Evolutionary conservation across 2,329 filamentous ascomycete species (phyloP), one percentile per base, ranked within the genome.

Genomic region (Phaeophleospora eucalypticola): DNA sequence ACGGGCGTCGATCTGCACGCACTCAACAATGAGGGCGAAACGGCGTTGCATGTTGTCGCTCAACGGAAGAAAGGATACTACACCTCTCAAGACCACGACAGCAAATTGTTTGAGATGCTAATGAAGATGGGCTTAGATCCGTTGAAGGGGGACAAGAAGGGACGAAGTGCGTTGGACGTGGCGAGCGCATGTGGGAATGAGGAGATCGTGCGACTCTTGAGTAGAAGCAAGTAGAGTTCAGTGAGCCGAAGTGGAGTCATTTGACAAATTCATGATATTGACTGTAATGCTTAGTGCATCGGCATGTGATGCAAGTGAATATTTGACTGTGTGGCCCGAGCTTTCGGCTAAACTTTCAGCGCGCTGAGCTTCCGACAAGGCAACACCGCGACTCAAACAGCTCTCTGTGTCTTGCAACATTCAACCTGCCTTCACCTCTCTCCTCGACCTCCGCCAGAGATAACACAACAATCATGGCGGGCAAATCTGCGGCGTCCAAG

Each of bases 381-480:
- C n/a, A n/a, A n/a, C n/a, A n/a, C n/a, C n/a, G n/a, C n/a, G n/a
- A n/a, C n/a, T n/a, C n/a, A n/a, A n/a, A n/a, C n/a, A n/a, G n/a
- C n/a, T n/a, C n/a, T n/a, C n/a, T n/a, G n/a, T n/a, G n/a, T n/a
- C n/a, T n/a, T n/a, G n/a, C n/a, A n/a, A n/a, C n/a, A n/a, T n/a
- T n/a, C n/a, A n/a, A n/a, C n/a, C n/a, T n/a, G n/a, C n/a, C n/a
- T n/a, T n/a, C n/a, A n/a, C n/a, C n/a, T n/a, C n/a, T n/a, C n/a
- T n/a, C n/a, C n/a, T n/a, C n/a, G n/a, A n/a, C n/a, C n/a, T n/a
- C n/a, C n/a, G n/a, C n/a, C n/a, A n/a, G n/a, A n/a, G n/a, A n/a
- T n/a, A n/a, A n/a, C n/a, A n/a, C n/a, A n/a, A n/a, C 24, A 29
- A 65, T 42, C 15, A 71, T 71, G 69, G 65, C 63, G 35, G 61